Conservation (phyloP, 371 early-diverging fungal genomes). For the Lichtheimia ramosa region DNA sequence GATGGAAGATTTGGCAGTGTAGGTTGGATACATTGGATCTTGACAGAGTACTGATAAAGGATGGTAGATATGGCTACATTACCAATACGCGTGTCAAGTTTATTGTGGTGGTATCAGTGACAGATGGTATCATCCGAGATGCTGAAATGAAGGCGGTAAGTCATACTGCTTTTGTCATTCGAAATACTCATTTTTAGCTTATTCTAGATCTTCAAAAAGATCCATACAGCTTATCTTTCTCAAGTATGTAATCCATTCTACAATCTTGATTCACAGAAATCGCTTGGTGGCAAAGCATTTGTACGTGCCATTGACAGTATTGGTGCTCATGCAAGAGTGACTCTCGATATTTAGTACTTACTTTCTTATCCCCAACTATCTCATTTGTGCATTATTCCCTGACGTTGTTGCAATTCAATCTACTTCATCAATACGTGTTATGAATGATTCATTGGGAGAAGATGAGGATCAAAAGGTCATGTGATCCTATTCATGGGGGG, state of each 20-base stretch:
- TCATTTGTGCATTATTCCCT: no score
- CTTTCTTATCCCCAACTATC: neutral
- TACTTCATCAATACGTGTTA: no score
- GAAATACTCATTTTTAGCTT: neutral
- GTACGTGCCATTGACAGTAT: slow-evolving; percentile 59
- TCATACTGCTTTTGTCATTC: neutral
- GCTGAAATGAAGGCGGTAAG: slow-evolving; percentile 79
- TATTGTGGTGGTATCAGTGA: slow-evolving; percentile 73
- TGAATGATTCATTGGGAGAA: no score
- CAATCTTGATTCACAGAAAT: slow-evolving; percentile 58
- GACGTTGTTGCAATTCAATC: no score
- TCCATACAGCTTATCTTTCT: slow-evolving; percentile 78
- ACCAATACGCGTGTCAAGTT: slow-evolving; percentile 85
- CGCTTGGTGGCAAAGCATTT: slow-evolving; percentile 59
- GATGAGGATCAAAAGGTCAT: no score
- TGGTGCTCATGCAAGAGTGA: slow-evolving; percentile 32
- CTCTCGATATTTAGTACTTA: slow-evolving; percentile 10
- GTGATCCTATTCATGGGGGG: no score
- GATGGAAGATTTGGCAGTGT: slow-evolving; percentile 86
- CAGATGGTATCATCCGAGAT: slow-evolving; percentile 77
- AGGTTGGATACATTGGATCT: slow-evolving; percentile 58
- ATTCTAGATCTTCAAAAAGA: slow-evolving; percentile 70
- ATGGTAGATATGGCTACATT: slow-evolving; percentile 82
- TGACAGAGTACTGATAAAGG: slow-evolving; percentile 84
- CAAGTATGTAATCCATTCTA: slow-evolving; percentile 86